Base-by-base conservation (phyloP, 768 basidiomycete genomes). In the Tricholoma saponaceum region DNA sequence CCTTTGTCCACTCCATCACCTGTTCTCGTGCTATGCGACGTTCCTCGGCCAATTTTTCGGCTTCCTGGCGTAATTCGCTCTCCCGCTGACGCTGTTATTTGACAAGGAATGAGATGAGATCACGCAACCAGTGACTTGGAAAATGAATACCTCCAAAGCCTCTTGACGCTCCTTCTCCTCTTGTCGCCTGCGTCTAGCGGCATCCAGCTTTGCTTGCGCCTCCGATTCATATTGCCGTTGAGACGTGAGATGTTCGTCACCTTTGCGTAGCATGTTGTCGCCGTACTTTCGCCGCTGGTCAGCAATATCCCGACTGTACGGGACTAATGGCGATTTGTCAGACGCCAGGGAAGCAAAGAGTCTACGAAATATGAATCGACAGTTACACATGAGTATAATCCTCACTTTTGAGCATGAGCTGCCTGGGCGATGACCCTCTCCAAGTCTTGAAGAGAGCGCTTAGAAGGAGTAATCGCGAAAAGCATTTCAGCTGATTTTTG, bases 401-500 rank as follows among this genome's bases (percentile, higher is more conserved):
- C 83, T 58, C 57, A 94, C 94, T 88, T 88, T 70, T 94, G 92
- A 5, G 95, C 93, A 64, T 93, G 87, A 18, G 79, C 77, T 10
- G 93, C 95, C 57, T 92, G 89, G 39, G 86, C 83, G 54, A 94
- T 85, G 2, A 88, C 92, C 47, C 76, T 76, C 59, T 89, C 79
- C 20, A 98, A 78, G 60, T 98, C 94, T 55, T 83, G 84, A 8
- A 95, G 76, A 1, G 89, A 84, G 18, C 96, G 87, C 69, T 94
- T 93, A 25, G 84, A 76, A 1, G 87, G 81, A 0, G 80, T 78
- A 23, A 95, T 73, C 1, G 84, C 79, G 62, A 94, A 87, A 23
- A 98, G 74, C 74, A 98, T 80, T 70, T 98, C 96, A 0, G 93
- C 91, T 0, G 91, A 87, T 72, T 98, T 98, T 69, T 99, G 97